These are phyloP conservation scores for Salvia splendens DNA, from an alignment of 257 asterid species.

Conservation along the genomic window DNA sequence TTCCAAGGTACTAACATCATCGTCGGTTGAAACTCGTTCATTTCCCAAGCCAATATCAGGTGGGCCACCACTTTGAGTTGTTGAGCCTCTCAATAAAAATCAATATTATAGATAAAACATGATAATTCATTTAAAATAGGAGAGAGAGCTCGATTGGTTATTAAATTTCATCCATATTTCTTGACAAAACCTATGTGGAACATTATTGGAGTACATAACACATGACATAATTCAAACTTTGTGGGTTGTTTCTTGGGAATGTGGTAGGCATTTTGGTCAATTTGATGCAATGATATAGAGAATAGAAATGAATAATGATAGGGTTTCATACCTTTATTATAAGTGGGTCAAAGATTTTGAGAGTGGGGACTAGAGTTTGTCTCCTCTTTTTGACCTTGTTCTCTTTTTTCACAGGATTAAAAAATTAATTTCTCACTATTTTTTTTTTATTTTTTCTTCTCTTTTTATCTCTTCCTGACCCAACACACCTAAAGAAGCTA, in stretches of 20 bases:
- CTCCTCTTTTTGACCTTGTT: conserved; percentile 31
- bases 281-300: conserved; percentile 9
- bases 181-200: no score
- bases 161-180: no score
- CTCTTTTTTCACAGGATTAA: conserved; percentile 36
- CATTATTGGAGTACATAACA: no score
- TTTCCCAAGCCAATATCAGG: no score
- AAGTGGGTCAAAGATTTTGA: conserved; percentile 34
- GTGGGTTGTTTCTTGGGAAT: conserved; percentile 5
- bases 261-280: conserved; percentile 29
- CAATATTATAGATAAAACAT: no score
- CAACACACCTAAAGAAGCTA: neutral
- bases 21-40: no score
- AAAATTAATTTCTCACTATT: neutral
- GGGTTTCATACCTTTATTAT: neutral
- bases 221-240: neutral
- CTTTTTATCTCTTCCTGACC: conserved; percentile 6
- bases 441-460: neutral
- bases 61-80: no score
- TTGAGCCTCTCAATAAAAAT: no score
- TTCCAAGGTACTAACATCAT: no score
- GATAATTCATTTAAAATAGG: no score
- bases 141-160: no score
- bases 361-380: conserved; percentile 22
- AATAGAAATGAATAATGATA: neutral